Evolutionary conservation across 2,329 filamentous ascomycete species (phyloP).

Genomic region (Epichloe sp.): DNA sequence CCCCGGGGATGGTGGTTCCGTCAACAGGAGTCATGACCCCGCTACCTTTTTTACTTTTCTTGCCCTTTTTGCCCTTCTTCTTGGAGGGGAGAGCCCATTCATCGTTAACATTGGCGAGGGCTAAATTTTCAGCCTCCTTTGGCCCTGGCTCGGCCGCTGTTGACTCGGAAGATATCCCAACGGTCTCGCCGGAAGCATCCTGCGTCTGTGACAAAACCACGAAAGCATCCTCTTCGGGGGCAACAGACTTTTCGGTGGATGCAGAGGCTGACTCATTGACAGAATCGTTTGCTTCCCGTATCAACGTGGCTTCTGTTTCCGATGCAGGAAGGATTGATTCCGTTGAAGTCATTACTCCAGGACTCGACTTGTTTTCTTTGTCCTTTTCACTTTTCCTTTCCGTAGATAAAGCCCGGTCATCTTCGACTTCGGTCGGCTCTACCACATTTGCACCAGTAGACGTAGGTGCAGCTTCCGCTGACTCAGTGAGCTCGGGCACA

Average conservation of each 20-base stretch:
- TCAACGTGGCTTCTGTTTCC: background rate
- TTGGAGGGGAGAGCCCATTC: slow-evolving; percentile 1
- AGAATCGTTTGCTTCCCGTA: background rate
- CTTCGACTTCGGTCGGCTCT: background rate
- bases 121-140: background rate
- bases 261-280: background rate
- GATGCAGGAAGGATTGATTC: background rate
- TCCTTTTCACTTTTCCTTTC: slow-evolving; percentile 4
- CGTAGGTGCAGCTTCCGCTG: background rate
- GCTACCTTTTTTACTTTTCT: background rate
- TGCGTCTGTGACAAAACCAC: background rate
- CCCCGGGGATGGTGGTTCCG: background rate
- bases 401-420: slow-evolving; percentile 2
- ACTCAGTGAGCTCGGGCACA: background rate
- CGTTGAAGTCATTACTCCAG: background rate
- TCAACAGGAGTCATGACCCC: background rate
- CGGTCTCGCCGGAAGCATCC: background rate
- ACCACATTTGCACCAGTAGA: background rate
- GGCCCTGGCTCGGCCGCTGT: background rate
- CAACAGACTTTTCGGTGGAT: background rate
- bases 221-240: background rate
- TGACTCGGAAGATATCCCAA: background rate
- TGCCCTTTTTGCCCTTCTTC: slow-evolving; percentile 4
- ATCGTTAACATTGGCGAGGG: background rate
- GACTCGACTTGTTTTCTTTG: slow-evolving; percentile 1